These are phyloP conservation scores for Drechslera avenae DNA, from an alignment of 2,329 filamentous ascomycete genomes.

Conservation along the genomic window DNA sequence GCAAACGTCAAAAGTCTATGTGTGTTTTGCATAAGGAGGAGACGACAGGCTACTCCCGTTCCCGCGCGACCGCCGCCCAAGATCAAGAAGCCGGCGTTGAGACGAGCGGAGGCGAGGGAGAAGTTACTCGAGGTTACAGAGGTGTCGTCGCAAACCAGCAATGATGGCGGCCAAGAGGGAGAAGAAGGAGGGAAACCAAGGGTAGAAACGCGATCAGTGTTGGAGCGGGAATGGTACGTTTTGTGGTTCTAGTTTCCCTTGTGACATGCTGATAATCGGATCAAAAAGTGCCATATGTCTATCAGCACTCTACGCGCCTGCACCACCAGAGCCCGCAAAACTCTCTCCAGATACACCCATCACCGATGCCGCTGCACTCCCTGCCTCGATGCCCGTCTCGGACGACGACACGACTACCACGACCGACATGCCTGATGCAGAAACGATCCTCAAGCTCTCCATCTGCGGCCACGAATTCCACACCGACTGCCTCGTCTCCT, in stretches of 20 bases:
- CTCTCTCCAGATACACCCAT: conserved; percentile 15
- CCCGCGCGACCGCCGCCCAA: background rate
- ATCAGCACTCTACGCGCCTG: conserved; percentile 32
- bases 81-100: conserved; percentile 24
- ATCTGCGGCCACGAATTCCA: conserved; percentile 41
- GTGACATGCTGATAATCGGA: too few relatives aligned
- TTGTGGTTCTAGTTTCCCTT: background rate
- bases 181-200: conserved; percentile 1
- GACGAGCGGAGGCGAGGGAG: conserved; percentile 30
- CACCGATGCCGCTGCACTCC: conserved; percentile 9
- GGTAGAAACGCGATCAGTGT: conserved; percentile 22
- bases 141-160: conserved; percentile 1
- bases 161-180: background rate
- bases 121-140: conserved; percentile 31
- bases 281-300: conserved; percentile 40
- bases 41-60: conserved; percentile 11
- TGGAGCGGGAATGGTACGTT: conserved; percentile 38
- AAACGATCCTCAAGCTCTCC: conserved; percentile 34
- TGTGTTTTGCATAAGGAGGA: conserved; percentile 29
- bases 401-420: conserved; percentile 1
- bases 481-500: conserved; percentile 38
- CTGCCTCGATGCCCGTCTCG: background rate
- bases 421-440: conserved; percentile 9
- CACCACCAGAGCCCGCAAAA: conserved; percentile 35
- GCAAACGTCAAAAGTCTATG: conserved; percentile 30